Conservation (phyloP, 345 rosid species). For the Moringa oleifera region DNA sequence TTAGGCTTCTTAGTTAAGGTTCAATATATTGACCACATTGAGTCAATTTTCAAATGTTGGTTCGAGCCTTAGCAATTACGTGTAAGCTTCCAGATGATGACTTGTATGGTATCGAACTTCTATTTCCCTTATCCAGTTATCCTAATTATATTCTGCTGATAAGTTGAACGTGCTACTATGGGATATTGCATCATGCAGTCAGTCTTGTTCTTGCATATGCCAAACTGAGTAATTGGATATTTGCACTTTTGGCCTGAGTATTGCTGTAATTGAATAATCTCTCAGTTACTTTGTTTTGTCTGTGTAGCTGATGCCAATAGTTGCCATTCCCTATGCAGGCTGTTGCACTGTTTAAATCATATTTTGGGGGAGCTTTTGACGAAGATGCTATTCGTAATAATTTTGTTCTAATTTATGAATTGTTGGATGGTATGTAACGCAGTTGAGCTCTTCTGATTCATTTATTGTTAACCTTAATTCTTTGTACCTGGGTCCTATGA, state of each 20-base stretch:
- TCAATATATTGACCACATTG: no score
- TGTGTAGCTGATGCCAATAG: neutral
- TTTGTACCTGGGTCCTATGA: no score
- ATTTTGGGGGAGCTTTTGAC: slow-evolving; percentile 98
- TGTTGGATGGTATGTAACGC: slow-evolving; percentile 70
- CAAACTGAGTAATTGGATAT: neutral
- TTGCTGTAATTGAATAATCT: neutral
- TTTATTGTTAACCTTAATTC: neutral
- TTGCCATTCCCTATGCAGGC: slow-evolving; percentile 49
- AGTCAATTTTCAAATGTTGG: no score
- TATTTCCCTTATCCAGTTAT: neutral
- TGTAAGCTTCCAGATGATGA: neutral
- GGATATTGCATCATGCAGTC: neutral
- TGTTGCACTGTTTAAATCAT: slow-evolving; percentile 90
- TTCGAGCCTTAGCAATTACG: neutral
- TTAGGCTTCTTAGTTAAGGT: no score
- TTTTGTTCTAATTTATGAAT: slow-evolving; percentile 94
- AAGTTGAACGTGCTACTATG: neutral
- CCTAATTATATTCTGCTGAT: neutral
- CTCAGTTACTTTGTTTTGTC: neutral
- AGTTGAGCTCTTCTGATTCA: neutral
- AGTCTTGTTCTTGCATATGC: neutral
- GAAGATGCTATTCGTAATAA: slow-evolving; percentile 96
- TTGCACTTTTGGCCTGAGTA: neutral
- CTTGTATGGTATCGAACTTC: neutral